Evolutionary conservation across 257 asterid species (phyloP), one percentile per base, ranked within the genome.

Genomic region (Pogostemon cablin): DNA sequence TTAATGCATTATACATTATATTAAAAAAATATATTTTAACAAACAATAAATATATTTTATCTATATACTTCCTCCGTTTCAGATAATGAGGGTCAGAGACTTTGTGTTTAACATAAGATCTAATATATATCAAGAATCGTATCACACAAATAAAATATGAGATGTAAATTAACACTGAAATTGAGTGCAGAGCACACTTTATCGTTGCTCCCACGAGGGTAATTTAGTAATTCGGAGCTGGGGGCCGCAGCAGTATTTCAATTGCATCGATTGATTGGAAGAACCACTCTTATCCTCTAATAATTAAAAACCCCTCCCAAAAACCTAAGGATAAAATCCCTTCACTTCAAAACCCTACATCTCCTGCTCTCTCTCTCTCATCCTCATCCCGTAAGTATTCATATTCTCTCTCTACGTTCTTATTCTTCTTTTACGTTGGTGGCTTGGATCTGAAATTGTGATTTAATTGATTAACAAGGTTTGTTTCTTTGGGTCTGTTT

Each of bases 321-420:
- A 70, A 64, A 63, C 75, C 76, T 39, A 56, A 48, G 47, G 37
- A 55, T 57, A 54, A 20, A 67, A 42, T 73, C 65, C 62, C 62
- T 25, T 25, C 32, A 25, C 32, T 25, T 61, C 55, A 67, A 66
- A 73, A 75, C 80, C 83, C 80, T 79, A 75, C 71, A 9, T 38
- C 56, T 50, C 56, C 62, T 17, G 38, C 41, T 15, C 48, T 5
- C 52, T 35, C 52, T 35, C 47, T 9, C 65, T 8, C 47, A 2
- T 59, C 56, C 34, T 15, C 77, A 41, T 20, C 39, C 73, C 42
- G 74, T 67, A 59, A 74, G 78, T 74, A 49, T n/a, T 7, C 11
- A 5, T 37, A 11, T 54, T 9, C 3, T 61, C 42, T 73, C 65
- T 4, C 15, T 25, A 6, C 56, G 65, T 37, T 60, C 9, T 17